phyloP scores from a whole-genome alignment of 345 rosid species.

The Heritiera fomes region DNA sequence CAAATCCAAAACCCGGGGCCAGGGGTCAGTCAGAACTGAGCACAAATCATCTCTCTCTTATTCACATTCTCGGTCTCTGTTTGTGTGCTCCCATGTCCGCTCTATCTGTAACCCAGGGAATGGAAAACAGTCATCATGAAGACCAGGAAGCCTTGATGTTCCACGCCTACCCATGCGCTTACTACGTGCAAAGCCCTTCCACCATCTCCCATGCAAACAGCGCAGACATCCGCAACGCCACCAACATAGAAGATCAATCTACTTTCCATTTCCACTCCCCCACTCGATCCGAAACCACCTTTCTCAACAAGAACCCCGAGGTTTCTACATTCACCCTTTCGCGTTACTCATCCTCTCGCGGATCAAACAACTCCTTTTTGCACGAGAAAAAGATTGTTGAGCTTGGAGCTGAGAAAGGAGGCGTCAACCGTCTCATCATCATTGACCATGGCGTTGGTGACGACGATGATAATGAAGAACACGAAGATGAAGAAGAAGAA shows the following conservation, averaged over 20 bases:
- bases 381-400: slow-evolving; percentile 34
- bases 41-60: neutral
- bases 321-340: slow-evolving; percentile 41
- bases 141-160: slow-evolving; percentile 47
- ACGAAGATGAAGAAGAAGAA: slow-evolving; percentile 21
- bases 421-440: slow-evolving; percentile 46
- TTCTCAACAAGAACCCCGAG: slow-evolving; percentile 27
- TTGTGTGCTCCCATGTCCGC: neutral
- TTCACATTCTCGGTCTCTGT: neutral
- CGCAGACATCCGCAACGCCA: slow-evolving; percentile 20
- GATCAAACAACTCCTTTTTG: slow-evolving; percentile 46
- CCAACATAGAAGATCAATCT: slow-evolving; percentile 26
- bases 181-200: slow-evolving; percentile 84
- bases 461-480: slow-evolving; percentile 22
- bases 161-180: slow-evolving; percentile 44
- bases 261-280: slow-evolving; percentile 40
- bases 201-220: slow-evolving; percentile 60
- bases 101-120: neutral
- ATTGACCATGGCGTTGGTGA: slow-evolving; percentile 25
- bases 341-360: slow-evolving; percentile 54
- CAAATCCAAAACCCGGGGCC: neutral
- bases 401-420: slow-evolving; percentile 12
- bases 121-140: slow-evolving; percentile 37
- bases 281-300: slow-evolving; percentile 35
- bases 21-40: neutral